A percentile compares a stretch with the other conserved stretches of the same genome.
Conservation (phyloP, 2,329 filamentous ascomycete species). For the Diplodia seriata region DNA sequence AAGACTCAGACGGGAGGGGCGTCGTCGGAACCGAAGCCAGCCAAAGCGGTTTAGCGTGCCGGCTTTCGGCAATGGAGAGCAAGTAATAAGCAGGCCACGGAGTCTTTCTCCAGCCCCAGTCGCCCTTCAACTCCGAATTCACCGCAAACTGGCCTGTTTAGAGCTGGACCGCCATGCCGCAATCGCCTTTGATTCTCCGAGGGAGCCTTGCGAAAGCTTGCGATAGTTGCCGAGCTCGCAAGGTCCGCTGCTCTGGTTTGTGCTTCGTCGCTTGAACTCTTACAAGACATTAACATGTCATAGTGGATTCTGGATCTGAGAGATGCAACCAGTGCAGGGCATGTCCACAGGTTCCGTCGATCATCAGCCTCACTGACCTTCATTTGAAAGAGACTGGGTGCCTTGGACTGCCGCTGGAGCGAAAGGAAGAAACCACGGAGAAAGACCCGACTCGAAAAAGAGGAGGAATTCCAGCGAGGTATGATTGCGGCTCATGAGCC, state of each 20-base stretch:
- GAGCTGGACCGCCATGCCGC: background rate
- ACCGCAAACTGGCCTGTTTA: background rate
- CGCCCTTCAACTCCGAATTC: background rate
- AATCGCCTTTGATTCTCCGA: background rate
- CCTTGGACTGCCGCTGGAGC: background rate
- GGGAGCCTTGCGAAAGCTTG: background rate
- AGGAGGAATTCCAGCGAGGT: background rate
- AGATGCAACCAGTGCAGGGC: slow-evolving; percentile 5
- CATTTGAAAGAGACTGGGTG: background rate
- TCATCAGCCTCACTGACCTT: background rate
- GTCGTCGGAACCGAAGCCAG: background rate
- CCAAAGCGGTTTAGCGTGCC: background rate
- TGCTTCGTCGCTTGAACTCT: background rate
- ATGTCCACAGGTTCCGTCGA: background rate
- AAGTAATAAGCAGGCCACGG: background rate
- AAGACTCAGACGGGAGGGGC: background rate
- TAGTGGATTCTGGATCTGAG: background rate
- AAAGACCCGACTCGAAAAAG: background rate
- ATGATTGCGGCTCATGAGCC: background rate
- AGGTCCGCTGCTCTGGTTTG: background rate
- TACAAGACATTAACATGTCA: background rate
- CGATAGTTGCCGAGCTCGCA: background rate
- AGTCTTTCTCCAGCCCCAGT: background rate
- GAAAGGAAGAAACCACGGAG: slow-evolving; percentile 4
- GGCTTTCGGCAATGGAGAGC: background rate